These are phyloP conservation scores for Pouteria glomerata DNA, from an alignment of 148 eudicot genomes.

Conservation along the genomic window DNA sequence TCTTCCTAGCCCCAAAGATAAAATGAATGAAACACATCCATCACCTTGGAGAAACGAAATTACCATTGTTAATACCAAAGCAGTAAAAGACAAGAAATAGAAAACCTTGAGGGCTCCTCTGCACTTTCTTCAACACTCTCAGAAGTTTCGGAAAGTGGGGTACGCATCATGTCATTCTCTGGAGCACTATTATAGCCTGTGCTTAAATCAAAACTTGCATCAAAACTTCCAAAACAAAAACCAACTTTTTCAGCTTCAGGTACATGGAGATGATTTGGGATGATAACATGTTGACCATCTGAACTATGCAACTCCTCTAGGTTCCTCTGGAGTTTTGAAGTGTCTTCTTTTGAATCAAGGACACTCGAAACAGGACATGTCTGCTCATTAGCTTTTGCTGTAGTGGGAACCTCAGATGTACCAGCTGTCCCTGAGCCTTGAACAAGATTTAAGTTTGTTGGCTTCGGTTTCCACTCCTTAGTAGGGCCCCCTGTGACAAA, in stretches of 20 bases:
- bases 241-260: slow-evolving; percentile 74
- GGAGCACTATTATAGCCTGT: slow-evolving; percentile 23
- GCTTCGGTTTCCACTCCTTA: slow-evolving; percentile 89
- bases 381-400: slow-evolving; percentile 26
- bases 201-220: slow-evolving; percentile 44
- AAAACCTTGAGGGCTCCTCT: slow-evolving; percentile 49
- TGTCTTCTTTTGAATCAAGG: slow-evolving; percentile 34
- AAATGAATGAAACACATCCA: not conserved
- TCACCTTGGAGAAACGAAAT: not conserved
- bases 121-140: slow-evolving; percentile 37
- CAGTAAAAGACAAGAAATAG: not conserved
- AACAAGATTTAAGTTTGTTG: slow-evolving; percentile 34
- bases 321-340: slow-evolving; percentile 40
- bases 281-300: slow-evolving; percentile 64
- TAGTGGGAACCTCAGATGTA: slow-evolving; percentile 32
- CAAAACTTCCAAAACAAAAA: slow-evolving; percentile 87
- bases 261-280: slow-evolving; percentile 78
- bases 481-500: slow-evolving; percentile 37
- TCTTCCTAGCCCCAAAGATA: not conserved
- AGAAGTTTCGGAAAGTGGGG: slow-evolving; percentile 41
- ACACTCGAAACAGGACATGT: slow-evolving; percentile 22
- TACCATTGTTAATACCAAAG: not conserved
- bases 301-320: slow-evolving; percentile 48
- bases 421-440: slow-evolving; percentile 35
- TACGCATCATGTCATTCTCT: slow-evolving; percentile 27